A percentile compares a stretch with the other conserved stretches of the same genome.
Conservation (phyloP, 495 filamentous ascomycete species). For the Choiromyces venosus region DNA sequence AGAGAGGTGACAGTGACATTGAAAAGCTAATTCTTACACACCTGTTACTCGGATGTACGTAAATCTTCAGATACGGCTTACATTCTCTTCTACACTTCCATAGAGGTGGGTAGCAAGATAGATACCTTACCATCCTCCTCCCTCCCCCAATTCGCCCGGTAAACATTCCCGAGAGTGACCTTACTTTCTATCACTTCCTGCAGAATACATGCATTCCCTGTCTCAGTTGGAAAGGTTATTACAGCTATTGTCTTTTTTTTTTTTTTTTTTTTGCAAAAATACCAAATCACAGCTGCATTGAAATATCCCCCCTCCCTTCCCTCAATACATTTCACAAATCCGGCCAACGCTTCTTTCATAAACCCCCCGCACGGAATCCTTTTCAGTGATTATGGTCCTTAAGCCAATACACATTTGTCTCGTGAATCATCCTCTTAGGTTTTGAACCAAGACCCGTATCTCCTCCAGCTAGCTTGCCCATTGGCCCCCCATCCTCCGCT, state of each 20-base stretch:
- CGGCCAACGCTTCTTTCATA: not conserved
- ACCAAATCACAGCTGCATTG: not conserved
- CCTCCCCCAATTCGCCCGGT: not conserved
- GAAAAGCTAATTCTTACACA: not conserved
- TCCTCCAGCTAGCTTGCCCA: not conserved
- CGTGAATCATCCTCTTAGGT: not conserved
- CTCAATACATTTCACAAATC: not conserved
- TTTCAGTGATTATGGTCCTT: not conserved
- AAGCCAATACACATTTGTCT: not conserved
- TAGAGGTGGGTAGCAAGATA: not conserved
- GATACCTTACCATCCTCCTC: not conserved
- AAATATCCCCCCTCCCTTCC: not conserved
- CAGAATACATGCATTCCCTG: not conserved
- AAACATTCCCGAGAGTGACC: not conserved
- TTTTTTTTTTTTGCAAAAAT: not conserved
- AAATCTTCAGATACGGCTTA: not conserved
- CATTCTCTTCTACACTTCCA: not conserved
- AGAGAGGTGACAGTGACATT: not conserved
- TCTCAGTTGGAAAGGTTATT: not conserved
- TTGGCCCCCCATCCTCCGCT: not conserved
- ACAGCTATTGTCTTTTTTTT: too few relatives aligned
- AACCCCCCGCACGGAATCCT: not conserved
- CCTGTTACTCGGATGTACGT: not conserved
- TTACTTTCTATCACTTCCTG: not conserved
- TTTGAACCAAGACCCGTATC: not conserved